Conservation (phyloP, 768 basidiomycete species). For the Suillus placidus region DNA sequence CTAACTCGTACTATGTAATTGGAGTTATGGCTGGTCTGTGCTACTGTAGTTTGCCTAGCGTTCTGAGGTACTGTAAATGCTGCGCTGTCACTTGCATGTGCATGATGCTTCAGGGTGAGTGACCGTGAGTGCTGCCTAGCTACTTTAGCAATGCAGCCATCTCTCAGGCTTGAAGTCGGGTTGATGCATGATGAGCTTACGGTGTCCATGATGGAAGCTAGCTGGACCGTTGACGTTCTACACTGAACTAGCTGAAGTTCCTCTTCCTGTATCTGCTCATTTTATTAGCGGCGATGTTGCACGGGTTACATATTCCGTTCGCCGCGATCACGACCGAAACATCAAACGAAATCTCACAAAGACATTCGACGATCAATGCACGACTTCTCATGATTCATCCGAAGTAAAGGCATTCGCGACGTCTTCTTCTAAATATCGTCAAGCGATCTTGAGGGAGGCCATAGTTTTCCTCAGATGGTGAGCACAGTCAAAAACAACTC, state of each 20-base stretch:
- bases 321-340: slow-evolving; percentile 56
- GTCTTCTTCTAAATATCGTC: slow-evolving; percentile 45
- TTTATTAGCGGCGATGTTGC: slow-evolving; percentile 34
- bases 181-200: no score
- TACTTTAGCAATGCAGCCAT: no score
- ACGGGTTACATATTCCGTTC: slow-evolving; percentile 47
- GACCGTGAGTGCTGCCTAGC: no score
- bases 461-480: slow-evolving; percentile 64
- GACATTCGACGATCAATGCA: slow-evolving; percentile 25
- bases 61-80: background rate
- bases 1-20: background rate
- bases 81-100: no score
- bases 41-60: background rate
- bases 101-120: no score
- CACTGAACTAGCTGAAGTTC: slow-evolving; percentile 43
- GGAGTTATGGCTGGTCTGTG: background rate
- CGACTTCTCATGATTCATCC: slow-evolving; percentile 20
- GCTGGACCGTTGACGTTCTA: slow-evolving; percentile 27
- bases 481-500: slow-evolving; percentile 22
- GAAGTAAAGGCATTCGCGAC: slow-evolving; percentile 43
- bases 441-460: slow-evolving; percentile 49
- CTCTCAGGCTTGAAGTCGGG: no score
- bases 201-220: no score
- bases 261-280: slow-evolving; percentile 38
- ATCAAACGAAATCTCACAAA: slow-evolving; percentile 48